These are phyloP conservation scores for Lolium rigidum DNA, from an alignment of 176 grass and related monocot species.

Conservation along the genomic window DNA sequence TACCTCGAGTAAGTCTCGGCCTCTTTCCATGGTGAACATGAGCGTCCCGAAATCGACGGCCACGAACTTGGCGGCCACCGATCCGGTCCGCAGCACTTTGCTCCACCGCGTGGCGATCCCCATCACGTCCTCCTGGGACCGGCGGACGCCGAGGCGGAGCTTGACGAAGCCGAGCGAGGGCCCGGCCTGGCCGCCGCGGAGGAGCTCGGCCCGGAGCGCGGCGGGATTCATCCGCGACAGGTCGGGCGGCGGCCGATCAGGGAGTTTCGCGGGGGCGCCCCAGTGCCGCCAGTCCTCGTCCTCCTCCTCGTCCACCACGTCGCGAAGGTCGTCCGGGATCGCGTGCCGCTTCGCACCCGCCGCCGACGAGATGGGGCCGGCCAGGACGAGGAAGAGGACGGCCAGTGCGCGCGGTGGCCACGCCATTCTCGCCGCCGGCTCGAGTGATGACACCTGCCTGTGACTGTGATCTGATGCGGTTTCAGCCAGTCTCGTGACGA, in stretches of 20 bases:
- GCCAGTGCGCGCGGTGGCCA: neutral
- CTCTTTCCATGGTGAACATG: conserved; percentile 93
- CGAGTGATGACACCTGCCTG: neutral
- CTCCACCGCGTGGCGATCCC: conserved; percentile 69
- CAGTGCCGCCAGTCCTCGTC: conserved; percentile 83
- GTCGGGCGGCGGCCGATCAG: conserved; percentile 50
- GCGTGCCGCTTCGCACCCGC: conserved; percentile 52
- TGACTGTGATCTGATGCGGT: neutral
- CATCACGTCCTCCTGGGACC: conserved; percentile 63
- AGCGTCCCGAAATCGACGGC: conserved; percentile 78
- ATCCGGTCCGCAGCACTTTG: conserved; percentile 80
- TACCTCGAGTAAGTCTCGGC: conserved; percentile 76
- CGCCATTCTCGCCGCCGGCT: conserved; percentile 23
- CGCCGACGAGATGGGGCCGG: conserved; percentile 26
- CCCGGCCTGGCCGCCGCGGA: conserved; percentile 59
- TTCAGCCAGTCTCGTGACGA: neutral
- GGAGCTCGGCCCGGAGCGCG: conserved; percentile 77
- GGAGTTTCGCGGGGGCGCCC: conserved; percentile 39
- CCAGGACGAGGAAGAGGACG: conserved; percentile 48
- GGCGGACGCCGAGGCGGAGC: conserved; percentile 61
- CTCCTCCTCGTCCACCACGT: conserved; percentile 87
- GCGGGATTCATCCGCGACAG: conserved; percentile 69
- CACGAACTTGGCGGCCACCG: conserved; percentile 75
- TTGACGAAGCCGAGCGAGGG: conserved; percentile 91
- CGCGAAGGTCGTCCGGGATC: conserved; percentile 82